Conservation (phyloP, 805 yeast genomes). For the Ogataea pini region DNA sequence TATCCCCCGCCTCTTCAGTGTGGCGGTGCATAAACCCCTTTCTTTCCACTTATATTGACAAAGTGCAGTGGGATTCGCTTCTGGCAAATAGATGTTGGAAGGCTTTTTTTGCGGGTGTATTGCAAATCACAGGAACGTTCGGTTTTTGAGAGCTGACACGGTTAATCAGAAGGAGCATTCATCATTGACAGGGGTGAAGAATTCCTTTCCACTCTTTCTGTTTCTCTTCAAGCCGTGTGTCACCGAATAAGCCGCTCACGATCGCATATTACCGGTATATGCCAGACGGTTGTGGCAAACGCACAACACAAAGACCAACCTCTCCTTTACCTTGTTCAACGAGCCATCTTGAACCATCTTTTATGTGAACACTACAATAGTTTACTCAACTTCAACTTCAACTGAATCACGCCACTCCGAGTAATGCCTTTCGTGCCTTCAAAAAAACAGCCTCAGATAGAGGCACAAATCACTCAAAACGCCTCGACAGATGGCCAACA, state of each 20-base stretch:
- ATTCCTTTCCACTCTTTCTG: not conserved
- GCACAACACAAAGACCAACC: not conserved
- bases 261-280: not conserved
- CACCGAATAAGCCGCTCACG: slow-evolving; percentile 2
- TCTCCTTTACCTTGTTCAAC: not conserved
- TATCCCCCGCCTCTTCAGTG: not conserved
- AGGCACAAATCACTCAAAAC: not conserved
- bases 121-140: too few relatives aligned
- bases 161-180: not conserved
- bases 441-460: slow-evolving; percentile 3
- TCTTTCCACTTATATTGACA: not conserved
- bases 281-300: not conserved
- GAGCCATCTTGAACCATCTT: not conserved
- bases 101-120: not conserved
- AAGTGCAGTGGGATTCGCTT: not conserved
- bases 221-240: slow-evolving; percentile 2
- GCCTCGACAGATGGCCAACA: not conserved
- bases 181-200: not conserved
- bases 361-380: too few relatives aligned
- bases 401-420: slow-evolving; percentile 4
- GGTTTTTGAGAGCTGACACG: not conserved
- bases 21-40: slow-evolving; percentile 5
- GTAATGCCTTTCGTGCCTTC: slow-evolving; percentile 11
- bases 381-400: too few relatives aligned
- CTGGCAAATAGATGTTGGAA: not conserved